Conservation (phyloP, 805 yeast species). For the Yarrowia sp. region DNA sequence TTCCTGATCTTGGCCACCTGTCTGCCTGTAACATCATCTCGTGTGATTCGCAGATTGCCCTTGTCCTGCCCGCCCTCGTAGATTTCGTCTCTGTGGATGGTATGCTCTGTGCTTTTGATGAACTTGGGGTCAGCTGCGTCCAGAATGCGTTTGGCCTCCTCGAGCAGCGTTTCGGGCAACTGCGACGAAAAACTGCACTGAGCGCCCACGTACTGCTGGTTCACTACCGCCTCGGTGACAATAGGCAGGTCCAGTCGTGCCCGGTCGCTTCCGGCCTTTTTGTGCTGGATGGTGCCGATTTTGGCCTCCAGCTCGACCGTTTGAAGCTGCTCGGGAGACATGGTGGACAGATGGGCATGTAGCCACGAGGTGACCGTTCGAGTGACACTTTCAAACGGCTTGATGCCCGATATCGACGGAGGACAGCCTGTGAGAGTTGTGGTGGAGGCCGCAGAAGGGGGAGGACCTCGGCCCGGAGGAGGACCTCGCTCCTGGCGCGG, state of each 20-base stretch:
- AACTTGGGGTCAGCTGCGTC: conserved; percentile 30
- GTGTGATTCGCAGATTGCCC: conserved; percentile 45
- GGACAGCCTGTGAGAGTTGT: conserved; percentile 51
- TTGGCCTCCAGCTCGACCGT: conserved; percentile 57
- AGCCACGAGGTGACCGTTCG: conserved; percentile 88
- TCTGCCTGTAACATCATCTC: conserved; percentile 43
- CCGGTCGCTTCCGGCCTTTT: conserved; percentile 46
- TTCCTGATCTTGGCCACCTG: conserved; percentile 41
- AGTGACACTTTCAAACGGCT: conserved; percentile 80
- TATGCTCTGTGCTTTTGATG: conserved; percentile 28
- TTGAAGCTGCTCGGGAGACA: conserved; percentile 44
- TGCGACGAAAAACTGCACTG: conserved; percentile 47
- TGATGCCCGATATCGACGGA: conserved; percentile 71
- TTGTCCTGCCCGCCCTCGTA: conserved; percentile 25
- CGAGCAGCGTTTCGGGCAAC: conserved; percentile 42
- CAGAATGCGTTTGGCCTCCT: conserved; percentile 28
- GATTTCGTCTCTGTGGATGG: conserved; percentile 34
- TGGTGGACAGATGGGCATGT: conserved; percentile 69
- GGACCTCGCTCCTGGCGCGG: not conserved
- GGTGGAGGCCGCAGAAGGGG: not conserved
- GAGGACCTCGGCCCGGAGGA: not conserved
- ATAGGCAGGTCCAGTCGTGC: conserved; percentile 45
- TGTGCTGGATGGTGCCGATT: conserved; percentile 47
- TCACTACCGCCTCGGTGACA: conserved; percentile 49
- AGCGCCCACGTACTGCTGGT: conserved; percentile 45